Percentiles rank a stretch among this genome's conserved stretches.
Conservation (phyloP, 75 land plant species). For the Azolla pinnata region DNA sequence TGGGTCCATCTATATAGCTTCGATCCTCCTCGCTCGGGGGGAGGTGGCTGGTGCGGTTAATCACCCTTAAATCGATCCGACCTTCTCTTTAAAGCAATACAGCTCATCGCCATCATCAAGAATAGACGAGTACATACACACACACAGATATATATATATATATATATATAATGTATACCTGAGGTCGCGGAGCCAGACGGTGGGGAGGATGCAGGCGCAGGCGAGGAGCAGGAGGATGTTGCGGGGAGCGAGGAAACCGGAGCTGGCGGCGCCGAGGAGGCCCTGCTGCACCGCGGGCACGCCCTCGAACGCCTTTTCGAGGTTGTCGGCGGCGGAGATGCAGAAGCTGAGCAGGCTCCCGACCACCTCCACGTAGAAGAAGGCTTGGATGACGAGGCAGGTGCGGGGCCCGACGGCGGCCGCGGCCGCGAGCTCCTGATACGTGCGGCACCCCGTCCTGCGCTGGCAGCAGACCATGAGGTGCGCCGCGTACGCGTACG, state of each 20-base stretch:
- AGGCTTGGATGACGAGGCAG: neutral
- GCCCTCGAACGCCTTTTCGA: neutral
- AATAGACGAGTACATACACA: no score
- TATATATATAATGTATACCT: no score
- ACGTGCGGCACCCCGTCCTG: neutral
- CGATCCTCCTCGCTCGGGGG: no score
- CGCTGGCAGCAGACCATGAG: neutral
- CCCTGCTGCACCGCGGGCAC: no score
- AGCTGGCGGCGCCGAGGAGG: no score
- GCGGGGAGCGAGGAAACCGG: constrained; percentile 1
- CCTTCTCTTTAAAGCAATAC: no score
- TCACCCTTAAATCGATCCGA: no score
- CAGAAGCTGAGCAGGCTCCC: constrained; percentile 3
- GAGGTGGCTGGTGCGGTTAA: no score
- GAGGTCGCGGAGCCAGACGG: constrained; percentile 54
- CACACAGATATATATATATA: no score
- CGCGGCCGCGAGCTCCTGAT: neutral
- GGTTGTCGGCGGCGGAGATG: constrained; percentile 7
- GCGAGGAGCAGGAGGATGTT: neutral
- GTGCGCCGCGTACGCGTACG: constrained; percentile 1
- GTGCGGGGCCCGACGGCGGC: neutral
- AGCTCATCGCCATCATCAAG: no score
- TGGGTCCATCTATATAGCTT: no score
- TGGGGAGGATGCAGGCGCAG: constrained; percentile 26
- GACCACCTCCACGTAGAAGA: constrained; percentile 3